Conservation (phyloP, 371 early-diverging fungal genomes). For the Paraphysoderma sedebokerense region DNA sequence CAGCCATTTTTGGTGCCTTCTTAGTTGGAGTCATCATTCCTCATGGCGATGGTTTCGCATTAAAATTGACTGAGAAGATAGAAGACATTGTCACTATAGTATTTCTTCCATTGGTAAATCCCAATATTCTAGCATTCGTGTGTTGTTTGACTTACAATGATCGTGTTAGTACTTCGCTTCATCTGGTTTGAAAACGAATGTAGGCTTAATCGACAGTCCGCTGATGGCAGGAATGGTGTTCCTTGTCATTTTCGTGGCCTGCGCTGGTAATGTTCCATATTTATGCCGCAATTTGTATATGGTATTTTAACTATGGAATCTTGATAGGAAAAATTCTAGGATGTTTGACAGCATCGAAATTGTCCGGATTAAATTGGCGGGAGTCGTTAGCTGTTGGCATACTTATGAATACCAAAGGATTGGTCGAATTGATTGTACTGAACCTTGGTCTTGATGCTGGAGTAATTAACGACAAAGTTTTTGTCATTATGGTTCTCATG, state of each 20-base stretch:
- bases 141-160: neutral
- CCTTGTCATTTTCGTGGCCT: slow-evolving; percentile 54
- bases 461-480: slow-evolving; percentile 56
- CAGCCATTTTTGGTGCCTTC: slow-evolving; percentile 87
- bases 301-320: no score
- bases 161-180: slow-evolving; percentile 59
- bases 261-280: no score
- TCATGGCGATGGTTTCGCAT: slow-evolving; percentile 70
- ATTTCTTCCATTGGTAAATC: slow-evolving; percentile 61
- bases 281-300: no score
- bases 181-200: slow-evolving; percentile 76
- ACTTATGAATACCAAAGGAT: slow-evolving; percentile 89
- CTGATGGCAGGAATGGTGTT: slow-evolving; percentile 58
- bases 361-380: slow-evolving; percentile 48
- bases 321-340: slow-evolving; percentile 82
- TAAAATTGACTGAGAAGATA: slow-evolving; percentile 72
- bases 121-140: neutral
- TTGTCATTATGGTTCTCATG: slow-evolving; percentile 82
- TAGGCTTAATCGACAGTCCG: slow-evolving; percentile 51
- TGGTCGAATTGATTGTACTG: slow-evolving; percentile 84
- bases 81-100: slow-evolving; percentile 77
- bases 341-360: slow-evolving; percentile 51
- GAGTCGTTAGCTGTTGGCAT: slow-evolving; percentile 76
- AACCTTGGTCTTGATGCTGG: slow-evolving; percentile 76
- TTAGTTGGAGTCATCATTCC: slow-evolving; percentile 72